A percentile compares a stretch with the other conserved stretches of the same genome.
Evolutionary conservation across 2,329 filamentous ascomycete genomes (phyloP).

Genomic region (Exutisphaerella laricina): DNA sequence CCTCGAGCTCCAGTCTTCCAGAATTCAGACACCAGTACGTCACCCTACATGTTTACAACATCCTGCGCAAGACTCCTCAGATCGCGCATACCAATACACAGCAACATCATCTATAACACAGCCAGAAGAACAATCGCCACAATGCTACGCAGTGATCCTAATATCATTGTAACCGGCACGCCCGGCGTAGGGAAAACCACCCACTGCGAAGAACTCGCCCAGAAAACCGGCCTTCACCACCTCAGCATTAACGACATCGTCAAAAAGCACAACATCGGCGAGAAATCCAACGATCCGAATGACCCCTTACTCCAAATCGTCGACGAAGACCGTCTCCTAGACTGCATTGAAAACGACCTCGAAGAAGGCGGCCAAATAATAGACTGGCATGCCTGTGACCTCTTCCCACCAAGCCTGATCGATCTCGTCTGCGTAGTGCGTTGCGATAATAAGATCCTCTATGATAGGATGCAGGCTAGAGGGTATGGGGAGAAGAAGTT

Average conservation of each 20-base stretch:
- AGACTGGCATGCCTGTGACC: constrained; percentile 96
- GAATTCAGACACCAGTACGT: constrained; percentile 5
- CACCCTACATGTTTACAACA: constrained; percentile 15
- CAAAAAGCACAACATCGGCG: constrained; percentile 80
- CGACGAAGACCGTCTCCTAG: constrained; percentile 88
- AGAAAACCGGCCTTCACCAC: constrained; percentile 71
- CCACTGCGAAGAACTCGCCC: constrained; percentile 75
- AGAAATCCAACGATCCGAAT: constrained; percentile 68
- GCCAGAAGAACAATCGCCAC: constrained; percentile 10
- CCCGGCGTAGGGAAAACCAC: constrained; percentile 95
- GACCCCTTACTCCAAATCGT: constrained; percentile 85
- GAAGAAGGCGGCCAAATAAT: constrained; percentile 78
- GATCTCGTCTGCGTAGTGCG: constrained; percentile 90
- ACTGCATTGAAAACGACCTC: constrained; percentile 78
- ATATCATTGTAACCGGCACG: constrained; percentile 92
- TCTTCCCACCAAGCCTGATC: constrained; percentile 90
- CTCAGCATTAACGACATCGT: constrained; percentile 86
- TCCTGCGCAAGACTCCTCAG: constrained; percentile 7
- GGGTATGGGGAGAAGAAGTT: constrained; percentile 82
- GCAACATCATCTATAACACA: neutral
- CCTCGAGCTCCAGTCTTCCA: neutral
- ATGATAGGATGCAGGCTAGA: constrained; percentile 72
- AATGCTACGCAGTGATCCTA: constrained; percentile 54
- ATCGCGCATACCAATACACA: neutral
- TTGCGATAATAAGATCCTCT: constrained; percentile 69